Percentiles rank a stretch among this genome's conserved stretches.
Evolutionary conservation across 1,139 yeast species (phyloP).

Genomic region (Protomyces lactucae-debilis): DNA sequence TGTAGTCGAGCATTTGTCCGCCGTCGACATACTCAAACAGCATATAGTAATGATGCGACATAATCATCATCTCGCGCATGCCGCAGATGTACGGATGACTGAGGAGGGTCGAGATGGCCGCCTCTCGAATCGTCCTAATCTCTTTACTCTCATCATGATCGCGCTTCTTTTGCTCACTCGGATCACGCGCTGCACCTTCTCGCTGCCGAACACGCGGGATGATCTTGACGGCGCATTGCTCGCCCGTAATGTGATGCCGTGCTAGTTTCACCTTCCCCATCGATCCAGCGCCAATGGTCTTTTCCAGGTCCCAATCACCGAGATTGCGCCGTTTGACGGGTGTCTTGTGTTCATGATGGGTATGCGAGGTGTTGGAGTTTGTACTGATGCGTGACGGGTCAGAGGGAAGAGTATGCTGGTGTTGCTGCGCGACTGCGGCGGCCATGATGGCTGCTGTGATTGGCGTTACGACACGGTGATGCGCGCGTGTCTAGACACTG

Average conservation of each 20-base stretch:
- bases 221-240: constrained; percentile 48
- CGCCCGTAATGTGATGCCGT: constrained; percentile 72
- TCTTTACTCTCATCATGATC: constrained; percentile 81
- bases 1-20: constrained; percentile 95
- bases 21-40: constrained; percentile 95
- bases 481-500: too few species aligned
- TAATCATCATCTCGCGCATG: constrained; percentile 86
- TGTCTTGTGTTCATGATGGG: constrained; percentile 1
- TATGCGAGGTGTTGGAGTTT: background rate
- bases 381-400: background rate
- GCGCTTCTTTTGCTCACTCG: constrained; percentile 55
- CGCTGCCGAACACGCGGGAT: constrained; percentile 37
- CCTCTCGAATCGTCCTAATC: constrained; percentile 87
- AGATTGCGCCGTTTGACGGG: constrained; percentile 37
- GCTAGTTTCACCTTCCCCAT: constrained; percentile 99
- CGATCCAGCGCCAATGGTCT: constrained; percentile 96
- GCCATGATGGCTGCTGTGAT: background rate
- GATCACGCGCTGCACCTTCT: background rate
- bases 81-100: constrained; percentile 92
- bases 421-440: background rate
- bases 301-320: constrained; percentile 95
- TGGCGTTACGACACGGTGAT: background rate
- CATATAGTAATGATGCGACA: constrained; percentile 97
- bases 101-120: constrained; percentile 81
- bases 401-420: background rate